Conservation (phyloP, 441 rosid species). For the Breynia disticha region DNA sequence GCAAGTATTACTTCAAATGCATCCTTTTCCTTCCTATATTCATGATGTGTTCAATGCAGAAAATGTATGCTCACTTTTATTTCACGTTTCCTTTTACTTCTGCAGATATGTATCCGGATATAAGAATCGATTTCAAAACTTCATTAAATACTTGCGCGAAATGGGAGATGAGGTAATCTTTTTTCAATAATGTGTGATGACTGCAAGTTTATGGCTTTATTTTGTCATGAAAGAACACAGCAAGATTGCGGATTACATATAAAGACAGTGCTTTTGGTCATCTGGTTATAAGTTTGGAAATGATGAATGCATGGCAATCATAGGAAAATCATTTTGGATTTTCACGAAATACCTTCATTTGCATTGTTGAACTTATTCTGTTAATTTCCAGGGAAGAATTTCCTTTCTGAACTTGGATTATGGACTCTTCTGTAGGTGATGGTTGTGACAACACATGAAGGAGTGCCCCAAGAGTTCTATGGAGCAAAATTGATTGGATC, state of each 20-base stretch:
- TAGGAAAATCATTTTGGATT: not conserved
- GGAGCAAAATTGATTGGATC: slow-evolving; percentile 96
- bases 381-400: not conserved
- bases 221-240: too few relatives aligned
- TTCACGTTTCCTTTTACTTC: slow-evolving; percentile 14
- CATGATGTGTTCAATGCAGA: slow-evolving; percentile 5
- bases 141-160: slow-evolving; percentile 83
- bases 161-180: slow-evolving; percentile 90
- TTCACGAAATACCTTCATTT: not conserved
- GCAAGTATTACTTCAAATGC: not conserved
- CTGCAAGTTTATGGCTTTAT: not conserved
- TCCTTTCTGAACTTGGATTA: not conserved
- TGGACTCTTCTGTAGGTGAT: slow-evolving; percentile 40
- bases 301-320: too few relatives aligned
- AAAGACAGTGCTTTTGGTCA: not conserved
- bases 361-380: slow-evolving; percentile 4
- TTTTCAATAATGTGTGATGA: too few relatives aligned
- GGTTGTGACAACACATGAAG: slow-evolving; percentile 97
- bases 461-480: slow-evolving; percentile 88
- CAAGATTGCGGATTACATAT: too few relatives aligned
- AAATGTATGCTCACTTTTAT: slow-evolving; percentile 7
- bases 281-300: not conserved
- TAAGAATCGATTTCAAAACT: slow-evolving; percentile 93
- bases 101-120: slow-evolving; percentile 94
- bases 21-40: not conserved